Percentiles rank a stretch among this genome's conserved stretches.
These are phyloP conservation scores for Trametes hirsuta DNA, from an alignment of 1,284 basidiomycete species.

Conservation along the genomic window DNA sequence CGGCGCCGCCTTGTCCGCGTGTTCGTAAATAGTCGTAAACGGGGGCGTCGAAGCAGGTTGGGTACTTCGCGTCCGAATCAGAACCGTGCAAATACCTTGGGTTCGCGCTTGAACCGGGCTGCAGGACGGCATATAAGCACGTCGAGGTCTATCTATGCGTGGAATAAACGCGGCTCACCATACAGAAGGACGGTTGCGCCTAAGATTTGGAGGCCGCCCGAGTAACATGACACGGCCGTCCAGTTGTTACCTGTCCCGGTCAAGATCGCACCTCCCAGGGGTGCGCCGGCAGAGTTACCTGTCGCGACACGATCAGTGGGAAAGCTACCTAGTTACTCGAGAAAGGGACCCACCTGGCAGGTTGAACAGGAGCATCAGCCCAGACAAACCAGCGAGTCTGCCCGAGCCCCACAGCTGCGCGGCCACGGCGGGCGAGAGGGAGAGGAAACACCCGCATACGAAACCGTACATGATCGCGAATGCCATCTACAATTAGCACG, in stretches of 20 bases:
- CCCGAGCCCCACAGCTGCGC: slow-evolving; percentile 25
- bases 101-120: slow-evolving; percentile 26
- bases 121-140: background rate
- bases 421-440: slow-evolving; percentile 27
- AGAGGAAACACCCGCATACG: slow-evolving; percentile 31
- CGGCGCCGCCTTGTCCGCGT: background rate
- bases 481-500: background rate
- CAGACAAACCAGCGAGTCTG: slow-evolving; percentile 24
- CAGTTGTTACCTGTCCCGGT: slow-evolving; percentile 21
- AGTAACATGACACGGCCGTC: slow-evolving; percentile 21
- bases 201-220: slow-evolving; percentile 20
- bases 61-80: background rate
- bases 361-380: slow-evolving; percentile 25
- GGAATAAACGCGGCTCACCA: slow-evolving; percentile 6
- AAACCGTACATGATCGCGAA: slow-evolving; percentile 33
- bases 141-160: background rate
- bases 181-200: slow-evolving; percentile 20
- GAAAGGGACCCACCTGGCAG: slow-evolving; percentile 19
- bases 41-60: background rate
- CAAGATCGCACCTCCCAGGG: slow-evolving; percentile 22
- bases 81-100: slow-evolving; percentile 16
- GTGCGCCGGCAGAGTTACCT: slow-evolving; percentile 24
- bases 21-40: background rate
- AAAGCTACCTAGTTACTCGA: background rate
- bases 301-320: background rate